Evolutionary conservation across 1,284 basidiomycete genomes (phyloP), one percentile per base, ranked within the genome.

Genomic region (Stereum hirsutum): DNA sequence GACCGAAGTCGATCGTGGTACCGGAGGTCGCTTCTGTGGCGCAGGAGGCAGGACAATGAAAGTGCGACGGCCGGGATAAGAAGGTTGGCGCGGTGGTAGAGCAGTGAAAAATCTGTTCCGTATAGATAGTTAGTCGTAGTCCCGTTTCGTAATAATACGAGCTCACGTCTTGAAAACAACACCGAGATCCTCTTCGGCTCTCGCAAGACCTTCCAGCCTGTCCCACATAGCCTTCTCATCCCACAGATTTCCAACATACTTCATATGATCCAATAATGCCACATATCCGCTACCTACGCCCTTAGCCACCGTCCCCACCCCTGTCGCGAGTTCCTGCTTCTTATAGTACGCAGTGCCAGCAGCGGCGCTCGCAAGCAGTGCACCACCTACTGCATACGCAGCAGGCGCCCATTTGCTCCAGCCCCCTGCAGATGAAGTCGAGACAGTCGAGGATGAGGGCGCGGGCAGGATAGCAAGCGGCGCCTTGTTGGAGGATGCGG

Each of bases 181-280:
- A 0, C 80, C 81, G 48, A 78, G 64, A 41, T 74, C 64, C 42
- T 72, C 62, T 40, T 81, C 77, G 41, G 81, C 68, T 33, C 71
- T 66, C 40, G 85, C 62, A 32, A 94, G 59, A 19, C 63, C 65
- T 25, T 81, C 75, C 42, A 94, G 54, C 23, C 94, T 74, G 43
- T 59, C 61, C 40, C 71, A 69, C 57, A 93, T 64, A 1, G 66
- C 70, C 23, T 73, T 66, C 48, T 82, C 77, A 53, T 95, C 85
- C 92, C 92, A 97, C 10, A 97, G 65, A 49, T 77, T 89, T 31
- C 83, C 79, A 12, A 96, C 83, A 59, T 90, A 98, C 54, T 84
- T 85, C 75, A 96, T 78, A 60, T 98, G 94, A 50, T 95, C 92
- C 17, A 74, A 79, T 4, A 84, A 79, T 81, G 84, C 94, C 12